phyloP scores from a whole-genome alignment of 371 early-diverging fungal species.

The Mucor lusitanicus region DNA sequence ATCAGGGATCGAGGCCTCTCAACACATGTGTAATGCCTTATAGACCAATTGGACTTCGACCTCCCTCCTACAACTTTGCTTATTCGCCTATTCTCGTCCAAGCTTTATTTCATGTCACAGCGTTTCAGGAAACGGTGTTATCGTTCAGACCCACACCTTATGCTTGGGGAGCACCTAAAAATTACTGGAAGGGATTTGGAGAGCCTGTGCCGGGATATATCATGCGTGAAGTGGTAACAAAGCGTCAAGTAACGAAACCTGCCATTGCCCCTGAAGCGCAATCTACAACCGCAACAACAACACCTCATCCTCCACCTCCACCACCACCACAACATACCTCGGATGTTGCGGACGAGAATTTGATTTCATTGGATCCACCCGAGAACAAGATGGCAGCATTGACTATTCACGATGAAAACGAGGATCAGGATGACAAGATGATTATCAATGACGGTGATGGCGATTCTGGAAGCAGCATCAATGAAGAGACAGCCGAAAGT shows the following conservation, averaged over 20 bases:
- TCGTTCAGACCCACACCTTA: constrained; percentile 34
- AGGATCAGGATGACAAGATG: background rate
- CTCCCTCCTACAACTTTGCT: constrained; percentile 39
- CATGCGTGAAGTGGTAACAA: constrained; percentile 1
- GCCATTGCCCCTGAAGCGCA: background rate
- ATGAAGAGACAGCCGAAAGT: background rate
- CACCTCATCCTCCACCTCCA: background rate
- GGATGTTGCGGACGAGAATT: background rate
- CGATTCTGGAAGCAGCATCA: background rate
- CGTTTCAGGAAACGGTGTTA: constrained; percentile 35
- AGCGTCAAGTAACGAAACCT: background rate
- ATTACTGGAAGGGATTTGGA: constrained; percentile 49
- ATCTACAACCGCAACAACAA: background rate
- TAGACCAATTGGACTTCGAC: constrained; percentile 48
- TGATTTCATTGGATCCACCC: constrained; percentile 5
- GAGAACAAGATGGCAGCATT: background rate
- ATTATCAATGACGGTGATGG: background rate
- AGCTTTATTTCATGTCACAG: constrained; percentile 40
- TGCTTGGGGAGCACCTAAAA: constrained; percentile 31
- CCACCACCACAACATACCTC: background rate
- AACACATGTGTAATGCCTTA: background rate
- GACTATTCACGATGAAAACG: background rate
- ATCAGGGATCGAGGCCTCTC: background rate
- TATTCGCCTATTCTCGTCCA: constrained; percentile 41
- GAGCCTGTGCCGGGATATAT: constrained; percentile 29